These are phyloP conservation scores for Sporisorium graminicola DNA, from an alignment of 1,284 basidiomycete genomes.

Conservation along the genomic window DNA sequence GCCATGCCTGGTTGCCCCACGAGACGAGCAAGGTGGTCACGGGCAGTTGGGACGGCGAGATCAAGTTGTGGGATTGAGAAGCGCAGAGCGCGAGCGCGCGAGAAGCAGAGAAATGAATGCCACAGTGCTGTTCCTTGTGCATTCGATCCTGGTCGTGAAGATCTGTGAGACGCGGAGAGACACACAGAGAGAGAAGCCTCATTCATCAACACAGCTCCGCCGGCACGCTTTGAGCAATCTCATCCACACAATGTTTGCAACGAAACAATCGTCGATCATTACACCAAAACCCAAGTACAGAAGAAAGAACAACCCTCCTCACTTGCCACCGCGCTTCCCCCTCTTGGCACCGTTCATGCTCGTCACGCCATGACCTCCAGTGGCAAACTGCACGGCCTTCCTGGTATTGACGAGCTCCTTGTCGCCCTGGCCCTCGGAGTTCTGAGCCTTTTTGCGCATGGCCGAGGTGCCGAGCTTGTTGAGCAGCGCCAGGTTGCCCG, in stretches of 20 bases:
- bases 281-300: neutral
- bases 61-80: constrained; percentile 85
- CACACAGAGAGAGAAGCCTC: too few species aligned
- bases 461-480: constrained; percentile 76
- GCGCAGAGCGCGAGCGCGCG: too few species aligned
- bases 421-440: constrained; percentile 70
- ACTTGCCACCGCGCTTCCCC: constrained; percentile 35
- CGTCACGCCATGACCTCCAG: constrained; percentile 52
- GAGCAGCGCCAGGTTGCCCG: constrained; percentile 80
- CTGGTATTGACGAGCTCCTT: constrained; percentile 64
- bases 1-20: constrained; percentile 97
- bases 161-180: too few species aligned
- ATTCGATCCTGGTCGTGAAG: neutral
- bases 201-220: too few species aligned
- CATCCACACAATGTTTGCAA: too few species aligned
- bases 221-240: too few species aligned
- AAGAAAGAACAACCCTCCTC: neutral
- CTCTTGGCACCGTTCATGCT: constrained; percentile 51
- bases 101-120: neutral
- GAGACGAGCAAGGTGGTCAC: constrained; percentile 92
- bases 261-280: neutral
- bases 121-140: neutral
- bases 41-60: constrained; percentile 95
- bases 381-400: constrained; percentile 63
- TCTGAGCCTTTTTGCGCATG: constrained; percentile 23